Evolutionary conservation across 2,329 filamentous ascomycete genomes (phyloP), one percentile per base, ranked within the genome.

Genomic region (Aureobasidium pullulans): DNA sequence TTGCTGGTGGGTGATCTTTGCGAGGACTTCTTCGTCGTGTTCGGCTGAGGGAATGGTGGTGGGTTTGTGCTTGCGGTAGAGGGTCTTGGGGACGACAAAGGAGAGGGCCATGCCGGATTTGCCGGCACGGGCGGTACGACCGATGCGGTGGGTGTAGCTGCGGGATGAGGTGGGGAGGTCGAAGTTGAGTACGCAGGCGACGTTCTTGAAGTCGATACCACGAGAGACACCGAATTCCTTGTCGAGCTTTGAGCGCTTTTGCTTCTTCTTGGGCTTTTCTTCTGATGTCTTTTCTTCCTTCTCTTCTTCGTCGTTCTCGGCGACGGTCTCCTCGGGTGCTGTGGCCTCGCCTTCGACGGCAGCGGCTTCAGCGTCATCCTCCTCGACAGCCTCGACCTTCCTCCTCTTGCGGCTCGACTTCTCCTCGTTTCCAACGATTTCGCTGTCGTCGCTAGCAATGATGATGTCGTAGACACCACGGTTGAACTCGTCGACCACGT

Each of bases 401-500:
- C 65, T 65, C 57, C 65, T 65, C 58, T 69, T 69, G 47, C 65
- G 50, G 46, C 63, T 64, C 4, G 54, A 47, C 61, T 66, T 66
- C 19, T 80, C 78, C 57, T 86, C 84, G 19, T 84, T 81, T 11
- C 88, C 90, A 10, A 96, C 73, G 10, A 95, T 83, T 69, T 96
- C 91, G 64, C 89, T 87, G 70, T 96, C 92, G 67, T 99, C 94
- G 0, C 90, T 92, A 0, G 94, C 94, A 67, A 99, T 96, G 65
- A 99, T 92, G 63, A 97, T 96, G 67, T 99, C 93, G 79, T 99
- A 99, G 6, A 97, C 86, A 57, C 90, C 89, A 74, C 89, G 89
- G 77, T 97, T 99, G 76, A 99, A 99, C 72, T 97, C 91, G 67
- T 97, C 89, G 2, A 99, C 93, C 1, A 96, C 91, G 70, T 99